Percentiles rank a stretch among this genome's conserved stretches.
Conservation (phyloP, 768 basidiomycete species). For the Cyclocybe cylindracea region DNA sequence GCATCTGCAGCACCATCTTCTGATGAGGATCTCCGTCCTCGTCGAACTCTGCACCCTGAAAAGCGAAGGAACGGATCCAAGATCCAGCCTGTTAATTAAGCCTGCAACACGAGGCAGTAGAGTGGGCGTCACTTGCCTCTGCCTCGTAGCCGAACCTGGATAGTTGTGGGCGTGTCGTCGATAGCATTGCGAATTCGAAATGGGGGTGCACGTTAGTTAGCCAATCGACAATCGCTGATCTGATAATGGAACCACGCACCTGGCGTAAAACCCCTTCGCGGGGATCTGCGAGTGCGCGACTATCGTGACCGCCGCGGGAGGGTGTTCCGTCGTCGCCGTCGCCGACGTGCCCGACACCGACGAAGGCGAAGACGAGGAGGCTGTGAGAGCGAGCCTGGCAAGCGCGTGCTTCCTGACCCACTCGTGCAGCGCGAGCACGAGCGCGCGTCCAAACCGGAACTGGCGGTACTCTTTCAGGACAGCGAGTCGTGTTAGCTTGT, state of each 20-base stretch:
- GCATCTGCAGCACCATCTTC: slow-evolving; percentile 68
- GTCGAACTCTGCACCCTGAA: slow-evolving; percentile 72
- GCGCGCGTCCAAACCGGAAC: slow-evolving; percentile 62
- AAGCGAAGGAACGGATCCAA: slow-evolving; percentile 23
- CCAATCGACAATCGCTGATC: not conserved
- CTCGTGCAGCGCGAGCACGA: slow-evolving; percentile 63
- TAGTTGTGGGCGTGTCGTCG: not conserved
- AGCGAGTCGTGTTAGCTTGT: slow-evolving; percentile 75
- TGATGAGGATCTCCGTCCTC: slow-evolving; percentile 88
- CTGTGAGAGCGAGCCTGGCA: slow-evolving; percentile 11
- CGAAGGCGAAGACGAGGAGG: slow-evolving; percentile 7
- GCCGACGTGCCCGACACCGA: slow-evolving; percentile 7
- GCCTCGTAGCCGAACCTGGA: slow-evolving; percentile 67
- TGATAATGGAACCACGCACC: slow-evolving; percentile 45
- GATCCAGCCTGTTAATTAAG: slow-evolving; percentile 20
- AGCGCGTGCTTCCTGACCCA: slow-evolving; percentile 54
- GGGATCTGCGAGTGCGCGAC: slow-evolving; percentile 72
- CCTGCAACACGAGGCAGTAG: slow-evolving; percentile 13
- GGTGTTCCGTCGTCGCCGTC: slow-evolving; percentile 11
- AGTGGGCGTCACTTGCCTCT: slow-evolving; percentile 49
- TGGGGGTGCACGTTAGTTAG: not conserved
- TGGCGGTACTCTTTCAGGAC: slow-evolving; percentile 67
- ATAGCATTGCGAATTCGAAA: too few relatives aligned
- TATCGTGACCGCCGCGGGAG: slow-evolving; percentile 38
- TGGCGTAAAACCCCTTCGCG: slow-evolving; percentile 74